Conservation (phyloP, 2,329 filamentous ascomycete species). For the Pseudogymnoascus sp. region DNA sequence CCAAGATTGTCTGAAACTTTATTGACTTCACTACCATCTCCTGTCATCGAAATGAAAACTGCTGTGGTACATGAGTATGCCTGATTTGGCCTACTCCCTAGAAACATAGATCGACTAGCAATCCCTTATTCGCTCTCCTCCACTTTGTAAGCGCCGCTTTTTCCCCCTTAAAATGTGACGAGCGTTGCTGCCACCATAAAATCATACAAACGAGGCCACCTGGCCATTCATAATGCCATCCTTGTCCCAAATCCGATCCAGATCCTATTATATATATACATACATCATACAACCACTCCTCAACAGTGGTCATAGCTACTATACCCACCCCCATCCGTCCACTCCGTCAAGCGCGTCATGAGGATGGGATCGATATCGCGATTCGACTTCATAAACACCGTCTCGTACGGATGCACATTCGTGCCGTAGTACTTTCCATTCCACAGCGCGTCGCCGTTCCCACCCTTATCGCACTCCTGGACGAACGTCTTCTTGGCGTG, state of each 20-base stretch:
- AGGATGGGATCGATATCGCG: conserved; percentile 16
- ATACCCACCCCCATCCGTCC: conserved; percentile 19
- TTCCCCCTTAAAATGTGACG: background rate
- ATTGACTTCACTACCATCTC: background rate
- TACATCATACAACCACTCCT: background rate
- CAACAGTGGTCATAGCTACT: conserved; percentile 22
- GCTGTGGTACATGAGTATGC: background rate
- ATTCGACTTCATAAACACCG: conserved; percentile 23
- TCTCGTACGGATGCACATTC: conserved; percentile 23
- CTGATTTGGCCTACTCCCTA: background rate
- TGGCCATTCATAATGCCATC: background rate
- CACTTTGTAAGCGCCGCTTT: background rate
- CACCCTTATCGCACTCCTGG: conserved; percentile 8
- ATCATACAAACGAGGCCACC: background rate
- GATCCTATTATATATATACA: background rate
- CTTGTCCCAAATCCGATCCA: background rate
- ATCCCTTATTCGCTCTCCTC: background rate
- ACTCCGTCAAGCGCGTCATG: conserved; percentile 18
- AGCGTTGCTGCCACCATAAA: background rate
- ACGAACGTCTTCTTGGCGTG: conserved; percentile 16
- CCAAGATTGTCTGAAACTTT: background rate
- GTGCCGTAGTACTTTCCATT: conserved; percentile 21
- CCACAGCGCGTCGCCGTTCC: conserved; percentile 19
- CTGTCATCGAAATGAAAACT: background rate
- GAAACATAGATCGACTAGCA: background rate